These are phyloP conservation scores for Exsudoporus frostii DNA, from an alignment of 768 basidiomycete species.

Conservation along the genomic window DNA sequence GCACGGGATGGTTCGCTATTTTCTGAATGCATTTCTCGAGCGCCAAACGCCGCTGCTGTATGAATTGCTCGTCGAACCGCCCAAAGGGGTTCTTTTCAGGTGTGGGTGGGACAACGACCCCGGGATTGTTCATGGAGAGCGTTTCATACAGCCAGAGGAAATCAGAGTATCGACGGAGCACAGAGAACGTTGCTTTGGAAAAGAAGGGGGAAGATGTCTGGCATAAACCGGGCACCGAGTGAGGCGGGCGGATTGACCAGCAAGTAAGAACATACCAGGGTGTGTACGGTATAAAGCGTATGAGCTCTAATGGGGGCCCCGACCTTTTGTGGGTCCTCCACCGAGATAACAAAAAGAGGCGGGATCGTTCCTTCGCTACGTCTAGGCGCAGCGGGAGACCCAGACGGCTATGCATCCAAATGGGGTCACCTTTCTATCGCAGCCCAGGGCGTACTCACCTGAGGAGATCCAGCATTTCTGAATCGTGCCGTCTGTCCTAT, in stretches of 20 bases:
- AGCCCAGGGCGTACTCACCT: constrained; percentile 4
- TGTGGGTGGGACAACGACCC: constrained; percentile 93
- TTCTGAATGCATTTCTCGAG: constrained; percentile 92
- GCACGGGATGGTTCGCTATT: constrained; percentile 87
- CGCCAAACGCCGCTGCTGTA: constrained; percentile 78
- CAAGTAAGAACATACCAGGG: constrained; percentile 50
- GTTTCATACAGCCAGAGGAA: constrained; percentile 96
- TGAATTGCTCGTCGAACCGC: constrained; percentile 89
- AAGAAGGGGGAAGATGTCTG: constrained; percentile 85
- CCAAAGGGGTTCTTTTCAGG: constrained; percentile 95
- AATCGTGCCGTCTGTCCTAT: constrained; percentile 47
- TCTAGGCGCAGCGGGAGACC: constrained; percentile 13
- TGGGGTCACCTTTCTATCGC: neutral
- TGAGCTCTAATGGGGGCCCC: constrained; percentile 94
- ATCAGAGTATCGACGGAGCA: constrained; percentile 95
- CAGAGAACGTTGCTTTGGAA: constrained; percentile 83
- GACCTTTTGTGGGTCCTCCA: constrained; percentile 96
- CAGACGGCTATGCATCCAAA: constrained; percentile 10
- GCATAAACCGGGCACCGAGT: neutral
- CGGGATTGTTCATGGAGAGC: constrained; percentile 86
- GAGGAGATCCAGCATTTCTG: constrained; percentile 27
- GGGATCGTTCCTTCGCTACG: constrained; percentile 46
- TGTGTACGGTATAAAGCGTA: constrained; percentile 96
- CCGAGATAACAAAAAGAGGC: constrained; percentile 79
- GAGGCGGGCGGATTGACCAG: neutral